Conservation (phyloP, 2,329 filamentous ascomycete genomes). For the Grosmannia huntii region DNA sequence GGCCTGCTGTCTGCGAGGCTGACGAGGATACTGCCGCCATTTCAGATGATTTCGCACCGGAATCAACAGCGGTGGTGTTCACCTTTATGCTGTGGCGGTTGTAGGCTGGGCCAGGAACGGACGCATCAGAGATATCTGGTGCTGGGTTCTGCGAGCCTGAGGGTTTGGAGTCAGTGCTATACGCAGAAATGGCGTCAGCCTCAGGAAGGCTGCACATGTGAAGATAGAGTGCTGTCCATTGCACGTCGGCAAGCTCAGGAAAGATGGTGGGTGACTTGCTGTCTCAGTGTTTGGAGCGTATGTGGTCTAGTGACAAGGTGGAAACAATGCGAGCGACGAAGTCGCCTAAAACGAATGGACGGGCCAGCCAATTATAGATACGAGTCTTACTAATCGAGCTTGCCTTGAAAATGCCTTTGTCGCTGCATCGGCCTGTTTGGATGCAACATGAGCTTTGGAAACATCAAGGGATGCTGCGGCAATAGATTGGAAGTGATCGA, state of each 20-base stretch:
- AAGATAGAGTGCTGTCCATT: not conserved
- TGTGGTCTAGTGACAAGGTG: not conserved
- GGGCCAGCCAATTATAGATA: not conserved
- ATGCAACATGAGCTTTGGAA: not conserved
- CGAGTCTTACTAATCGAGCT: not conserved
- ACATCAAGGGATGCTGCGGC: not conserved
- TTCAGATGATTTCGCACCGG: not conserved
- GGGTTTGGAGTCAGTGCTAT: not conserved
- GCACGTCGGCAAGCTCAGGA: not conserved
- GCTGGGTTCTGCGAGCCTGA: not conserved
- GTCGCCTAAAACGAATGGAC: not conserved
- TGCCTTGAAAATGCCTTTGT: not conserved
- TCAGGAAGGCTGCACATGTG: not conserved
- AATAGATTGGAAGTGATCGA: not conserved
- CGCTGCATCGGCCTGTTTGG: not conserved
- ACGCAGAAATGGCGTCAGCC: not conserved
- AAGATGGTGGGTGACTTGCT: not conserved
- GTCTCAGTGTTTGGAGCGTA: not conserved
- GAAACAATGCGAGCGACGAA: not conserved
- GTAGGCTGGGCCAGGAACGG: not conserved
- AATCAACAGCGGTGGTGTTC: not conserved
- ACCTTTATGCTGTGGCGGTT: not conserved
- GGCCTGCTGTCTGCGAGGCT: not conserved
- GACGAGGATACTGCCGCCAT: not conserved
- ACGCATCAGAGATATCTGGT: not conserved